Evolutionary conservation across 768 basidiomycete genomes (phyloP), one percentile per base, ranked within the genome.

Genomic region (Tubosaeta brunneosetosa): DNA sequence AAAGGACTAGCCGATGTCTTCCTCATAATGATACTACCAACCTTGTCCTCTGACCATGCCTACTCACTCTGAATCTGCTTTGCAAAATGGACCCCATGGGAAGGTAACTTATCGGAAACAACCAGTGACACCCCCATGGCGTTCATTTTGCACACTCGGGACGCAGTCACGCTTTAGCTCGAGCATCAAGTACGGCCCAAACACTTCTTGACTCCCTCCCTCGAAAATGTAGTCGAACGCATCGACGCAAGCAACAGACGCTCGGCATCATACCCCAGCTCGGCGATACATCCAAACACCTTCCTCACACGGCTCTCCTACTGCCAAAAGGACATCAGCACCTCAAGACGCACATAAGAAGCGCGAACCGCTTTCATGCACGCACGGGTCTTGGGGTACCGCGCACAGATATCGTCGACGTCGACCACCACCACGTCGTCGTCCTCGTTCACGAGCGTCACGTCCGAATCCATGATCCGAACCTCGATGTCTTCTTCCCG

Each of bases 381-480:
- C 22, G 58, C 57, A 8, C 58, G 55, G 2, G 56, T 59, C 11
- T 52, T 16, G 22, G 58, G 51, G 31, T 68, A 70, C 12, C 40
- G 60, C 29, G 4, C 33, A 31, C 55, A 50, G 13, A 70, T 44
- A 6, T 55, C 60, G 34, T 61, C 59, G 6, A 62, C 22, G 42
- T 68, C 57, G 49, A 55, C 31, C 29, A 44, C 44, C 36, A 58
- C 45, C 5, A 53, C 46, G 5, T 52, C 55, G 4, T 59, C 59
- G 43, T 62, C 61, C 14, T 62, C 61, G 46, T 59, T 57, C 34
- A 71, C 65, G 29, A 68, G 68, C 2, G 68, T 68, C 55, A 47
- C 25, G 17, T 69, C 66, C 1, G 66, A 68, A 45, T 59, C 68
- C 46, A 61, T 51, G 25, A 52, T 19, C 8, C 8, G 37, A 2